These are phyloP conservation scores for Cryomyces minteri DNA, from an alignment of 495 filamentous ascomycete genomes.

Conservation along the genomic window DNA sequence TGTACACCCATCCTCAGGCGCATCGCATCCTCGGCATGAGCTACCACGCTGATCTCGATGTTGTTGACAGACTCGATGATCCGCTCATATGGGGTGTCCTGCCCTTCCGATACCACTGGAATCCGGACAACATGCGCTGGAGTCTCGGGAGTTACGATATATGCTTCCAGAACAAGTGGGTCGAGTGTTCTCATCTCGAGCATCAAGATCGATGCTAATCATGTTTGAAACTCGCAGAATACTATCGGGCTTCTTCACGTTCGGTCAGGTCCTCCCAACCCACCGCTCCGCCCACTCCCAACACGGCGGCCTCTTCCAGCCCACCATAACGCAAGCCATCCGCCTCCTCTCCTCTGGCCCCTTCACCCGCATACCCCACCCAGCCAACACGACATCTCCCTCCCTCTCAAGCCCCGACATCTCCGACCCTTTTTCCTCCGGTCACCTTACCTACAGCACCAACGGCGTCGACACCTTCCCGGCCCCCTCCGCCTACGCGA, in stretches of 20 bases:
- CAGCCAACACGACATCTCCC: conserved; percentile 4
- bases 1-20: conserved; percentile 8
- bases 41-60: not conserved
- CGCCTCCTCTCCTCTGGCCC: conserved; percentile 57
- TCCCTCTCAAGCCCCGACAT: conserved; percentile 31
- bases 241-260: conserved; percentile 45
- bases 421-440: conserved; percentile 36
- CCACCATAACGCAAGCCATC: conserved; percentile 72
- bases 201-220: too few relatives aligned
- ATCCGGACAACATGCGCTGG: conserved; percentile 65
- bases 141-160: conserved; percentile 82
- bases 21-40: not conserved
- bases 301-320: conserved; percentile 69
- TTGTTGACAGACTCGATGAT: conserved; percentile 59
- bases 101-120: conserved; percentile 48
- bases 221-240: not conserved
- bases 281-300: conserved; percentile 60
- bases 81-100: conserved; percentile 83
- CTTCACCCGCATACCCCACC: conserved; percentile 7
- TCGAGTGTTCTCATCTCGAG: not conserved
- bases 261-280: conserved; percentile 79
- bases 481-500: conserved; percentile 33
- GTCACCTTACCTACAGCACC: conserved; percentile 46
- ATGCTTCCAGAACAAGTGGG: conserved; percentile 55
- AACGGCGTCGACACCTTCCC: conserved; percentile 36